Conservation (phyloP, 306 rosid genomes). For the Sindora glabra region DNA sequence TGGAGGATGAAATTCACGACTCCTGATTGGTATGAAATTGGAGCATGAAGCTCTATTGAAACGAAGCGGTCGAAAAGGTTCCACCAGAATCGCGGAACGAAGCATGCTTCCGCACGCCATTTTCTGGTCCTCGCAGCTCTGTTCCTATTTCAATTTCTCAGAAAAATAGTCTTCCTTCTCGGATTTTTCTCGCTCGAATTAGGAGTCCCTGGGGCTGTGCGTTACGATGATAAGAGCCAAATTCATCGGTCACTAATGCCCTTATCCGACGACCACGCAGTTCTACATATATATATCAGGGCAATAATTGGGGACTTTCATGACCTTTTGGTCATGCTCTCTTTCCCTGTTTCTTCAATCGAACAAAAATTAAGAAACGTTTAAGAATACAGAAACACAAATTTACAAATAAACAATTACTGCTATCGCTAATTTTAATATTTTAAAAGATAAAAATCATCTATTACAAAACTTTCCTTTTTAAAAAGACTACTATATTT, state of each 20-base stretch:
- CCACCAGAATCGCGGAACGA: constrained; percentile 44
- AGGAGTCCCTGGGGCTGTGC: no score
- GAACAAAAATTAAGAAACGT: no score
- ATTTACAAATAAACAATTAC: no score
- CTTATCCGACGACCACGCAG: neutral
- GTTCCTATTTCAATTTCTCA: neutral
- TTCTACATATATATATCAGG: neutral
- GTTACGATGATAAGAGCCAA: constrained; percentile 23
- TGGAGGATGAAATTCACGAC: constrained; percentile 32
- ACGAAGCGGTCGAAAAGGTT: constrained; percentile 47
- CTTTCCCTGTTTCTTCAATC: neutral
- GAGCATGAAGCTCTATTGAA: constrained; percentile 17
- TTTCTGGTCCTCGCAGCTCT: neutral
- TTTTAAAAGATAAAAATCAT: no score
- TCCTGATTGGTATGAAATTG: constrained; percentile 12
- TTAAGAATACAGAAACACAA: no score
- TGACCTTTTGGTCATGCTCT: neutral
- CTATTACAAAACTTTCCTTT: no score
- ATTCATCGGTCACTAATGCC: constrained; percentile 13
- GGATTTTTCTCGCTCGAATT: no score
- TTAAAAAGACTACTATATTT: no score
- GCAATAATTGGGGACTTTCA: neutral
- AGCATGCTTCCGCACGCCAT: constrained; percentile 66
- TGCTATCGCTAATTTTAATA: no score
- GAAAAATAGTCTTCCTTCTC: no score